Evolutionary conservation across 1,139 yeast species (phyloP), one percentile per base, ranked within the genome.

Genomic region (Taphrina confusa): DNA sequence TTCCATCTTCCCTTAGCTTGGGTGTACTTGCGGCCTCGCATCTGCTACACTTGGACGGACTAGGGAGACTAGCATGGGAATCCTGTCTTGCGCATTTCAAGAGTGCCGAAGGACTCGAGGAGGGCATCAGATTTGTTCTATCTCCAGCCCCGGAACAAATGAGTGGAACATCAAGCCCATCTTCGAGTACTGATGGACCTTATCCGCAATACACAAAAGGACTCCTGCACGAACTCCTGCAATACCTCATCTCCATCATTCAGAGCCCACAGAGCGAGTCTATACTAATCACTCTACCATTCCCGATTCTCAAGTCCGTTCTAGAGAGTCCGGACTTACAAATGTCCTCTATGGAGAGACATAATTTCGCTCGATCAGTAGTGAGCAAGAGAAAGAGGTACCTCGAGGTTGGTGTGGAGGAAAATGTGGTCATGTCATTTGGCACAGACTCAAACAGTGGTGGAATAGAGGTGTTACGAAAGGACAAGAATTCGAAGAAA

Each of bases 371-470:
- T 4, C 45, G 54, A 5, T 14, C 30, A 46, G 16, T 56, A 4
- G 60, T 56, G n/a, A 28, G 28, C 36, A 28, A 30, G 40, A 25
- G 60, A 31, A 45, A 37, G 16, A 40, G 22, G 33, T 37, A 18
- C 37, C 36, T 20, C 12, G 49, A 42, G 30, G 40, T 40, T 11
- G 60, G 54, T n/a, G 54, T 46, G 25, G 60, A 56, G 47, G 60
- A 56, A 27, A 44, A 34, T 27, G 60, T 56, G 46, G 60, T 56
- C 40, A 30, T 56, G 45, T 54, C 60, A 8, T 56, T 56, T 23
- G 60, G 60, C 22, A 39, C 54, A 18, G 58, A 42, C 27, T 54
- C 58, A n/a, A 30, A 40, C 12, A 46, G 54, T 56, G 60, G 60
- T 20, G 60, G 60, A n/a, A 47, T 56, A 20, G 60, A 56, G 47